Evolutionary conservation across 2,329 filamentous ascomycete genomes (phyloP).

Genomic region (Nothopassalora personata): DNA sequence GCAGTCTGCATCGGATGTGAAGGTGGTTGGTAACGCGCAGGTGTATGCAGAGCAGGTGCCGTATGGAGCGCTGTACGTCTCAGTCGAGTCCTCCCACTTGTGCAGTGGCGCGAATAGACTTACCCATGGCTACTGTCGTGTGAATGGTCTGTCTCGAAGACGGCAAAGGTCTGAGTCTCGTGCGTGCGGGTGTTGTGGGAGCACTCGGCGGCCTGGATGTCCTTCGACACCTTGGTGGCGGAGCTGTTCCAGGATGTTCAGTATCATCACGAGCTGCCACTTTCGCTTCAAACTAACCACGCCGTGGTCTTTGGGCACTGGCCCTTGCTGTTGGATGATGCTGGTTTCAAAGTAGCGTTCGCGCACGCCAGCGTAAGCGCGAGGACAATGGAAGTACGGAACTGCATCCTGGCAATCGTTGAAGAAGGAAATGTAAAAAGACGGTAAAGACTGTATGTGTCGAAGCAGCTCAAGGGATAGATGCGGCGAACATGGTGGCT

Average conservation of each 20-base stretch:
- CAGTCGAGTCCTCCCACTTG: not conserved
- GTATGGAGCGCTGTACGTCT: conserved; percentile 36
- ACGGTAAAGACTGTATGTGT: conserved; percentile 1
- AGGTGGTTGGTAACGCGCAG: conserved; percentile 31
- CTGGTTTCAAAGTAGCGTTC: conserved; percentile 34
- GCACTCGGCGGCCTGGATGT: conserved; percentile 42
- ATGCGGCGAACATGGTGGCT: not conserved
- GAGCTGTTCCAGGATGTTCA: conserved; percentile 13
- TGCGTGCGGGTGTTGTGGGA: conserved; percentile 38
- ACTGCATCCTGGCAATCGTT: conserved; percentile 10
- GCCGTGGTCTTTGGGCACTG: conserved; percentile 27
- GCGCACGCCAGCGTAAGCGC: conserved; percentile 21
- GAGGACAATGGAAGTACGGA: conserved; percentile 11
- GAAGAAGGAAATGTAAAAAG: not conserved
- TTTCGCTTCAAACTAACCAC: conserved; percentile 15
- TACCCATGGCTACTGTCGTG: conserved; percentile 40
- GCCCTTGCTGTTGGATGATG: conserved; percentile 36
- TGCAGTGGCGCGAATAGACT: not conserved
- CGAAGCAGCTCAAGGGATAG: not conserved
- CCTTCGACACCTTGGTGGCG: conserved; percentile 31
- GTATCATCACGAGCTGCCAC: not conserved
- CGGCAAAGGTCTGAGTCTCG: conserved; percentile 37
- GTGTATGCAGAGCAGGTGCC: conserved; percentile 46
- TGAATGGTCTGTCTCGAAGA: conserved; percentile 42
- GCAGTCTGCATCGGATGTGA: conserved; percentile 33